Base-by-base conservation (phyloP, 805 yeast genomes). In the Dipodascus geniculatus region DNA sequence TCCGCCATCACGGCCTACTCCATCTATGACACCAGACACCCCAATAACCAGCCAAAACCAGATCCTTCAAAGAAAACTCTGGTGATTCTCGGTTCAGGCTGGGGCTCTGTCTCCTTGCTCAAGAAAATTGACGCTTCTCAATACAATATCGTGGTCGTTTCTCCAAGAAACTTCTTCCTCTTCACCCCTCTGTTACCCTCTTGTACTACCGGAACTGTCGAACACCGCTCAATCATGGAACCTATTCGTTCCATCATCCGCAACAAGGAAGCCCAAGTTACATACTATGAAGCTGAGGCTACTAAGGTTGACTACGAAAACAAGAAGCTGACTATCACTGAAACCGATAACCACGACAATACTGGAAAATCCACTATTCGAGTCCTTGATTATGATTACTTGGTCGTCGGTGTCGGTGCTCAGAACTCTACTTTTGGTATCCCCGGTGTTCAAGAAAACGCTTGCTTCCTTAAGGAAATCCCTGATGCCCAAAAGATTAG, bases 101-200 rank as follows among this genome's bases (percentile, higher is more conserved):
- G 98, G 98, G 97, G 96, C 56, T 80, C 95, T 11, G 83, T 90
- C 53, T 82, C 96, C 3, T 72, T 89, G 57, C 76, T 90, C 71
- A 87, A 87, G 73, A 79, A 82, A 65, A 74, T 90, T 68, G 96
- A 90, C 68, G 84, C 96, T 47, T 74, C 90, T 50, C 75, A 83
- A 68, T 90, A 88, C 73, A 87, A 91, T 66, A 96, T 90, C 51
- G 81, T 88, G 51, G 82, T 90, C 54, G 85, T 90, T 49, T 87
- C 96, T 47, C 97, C 98, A 58, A 81, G 97, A 74, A 91, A 90
- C 76, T 91, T 87, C 75, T 89, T 90, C 73, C 75, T 90, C 63
- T 90, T 91, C 77, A 90, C 98, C 55, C 97, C 98, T n/a, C 74
- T 90, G 67, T 76, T 90, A 63, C 97, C 98, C 49, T 86, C 96